Base-by-base conservation (phyloP, 1,284 basidiomycete species). In the Boletellus deceptivus region DNA sequence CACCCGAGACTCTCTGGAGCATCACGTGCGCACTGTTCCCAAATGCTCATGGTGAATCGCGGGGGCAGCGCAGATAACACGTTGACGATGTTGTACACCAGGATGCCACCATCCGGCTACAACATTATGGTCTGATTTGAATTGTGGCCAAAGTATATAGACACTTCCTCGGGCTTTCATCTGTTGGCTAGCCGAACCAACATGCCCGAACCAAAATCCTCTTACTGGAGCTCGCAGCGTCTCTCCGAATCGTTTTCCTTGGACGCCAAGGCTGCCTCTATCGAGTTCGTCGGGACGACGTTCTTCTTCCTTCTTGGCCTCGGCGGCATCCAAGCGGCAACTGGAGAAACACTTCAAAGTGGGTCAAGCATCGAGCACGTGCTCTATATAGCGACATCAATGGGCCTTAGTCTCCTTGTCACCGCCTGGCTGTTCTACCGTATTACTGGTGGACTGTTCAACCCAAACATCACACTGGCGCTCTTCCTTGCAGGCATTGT, bases 341-440 rank as follows among this genome's bases (percentile, higher is more conserved):
- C 69, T n/a, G 62, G 57, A 22, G 61, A 69, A 46, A 61, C 61
- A 11, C 49, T 62, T 22, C 50, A 63, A 27, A 65, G 66, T 46
- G 60, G 54, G 24, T 63, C 62, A 47, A 59, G 44, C 41, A 62
- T 82, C 46, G 72, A 75, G 42, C 75, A 74, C 22, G 64, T 75
- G 35, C 71, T 82, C 56, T 87, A 85, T 69, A 79, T 84, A 42
- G 76, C 84, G 0, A 73, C 77, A 1, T 77, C 73, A 40, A 83
- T 86, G 74, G 87, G 87, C 3, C 65, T 90, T 46, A 80, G 80
- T 49, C 74, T 91, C 34, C 75, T 88, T 41, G 78, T 85, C 31
- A 80, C 79, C 3, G 84, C 82, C 6, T 89, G 86, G 82, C 68
- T 89, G 31, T 91, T 90, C 69, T 90, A 82, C 67, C 75, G 89